Percentiles rank a stretch among this genome's conserved stretches.
phyloP scores from a whole-genome alignment of 2,329 filamentous ascomycete species.

The Cytospora chrysosperma region DNA sequence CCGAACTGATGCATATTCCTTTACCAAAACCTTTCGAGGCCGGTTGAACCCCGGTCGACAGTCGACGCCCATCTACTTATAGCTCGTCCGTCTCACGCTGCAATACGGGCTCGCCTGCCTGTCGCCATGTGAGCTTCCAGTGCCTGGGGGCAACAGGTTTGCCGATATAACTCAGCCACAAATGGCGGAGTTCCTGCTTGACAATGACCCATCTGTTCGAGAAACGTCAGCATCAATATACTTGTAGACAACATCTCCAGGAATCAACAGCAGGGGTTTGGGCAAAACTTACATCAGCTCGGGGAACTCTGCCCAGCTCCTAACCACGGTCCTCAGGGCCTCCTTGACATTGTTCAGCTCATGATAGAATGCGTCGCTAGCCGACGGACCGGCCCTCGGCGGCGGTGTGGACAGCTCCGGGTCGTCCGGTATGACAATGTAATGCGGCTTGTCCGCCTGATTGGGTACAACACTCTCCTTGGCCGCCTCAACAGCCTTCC shows the following conservation, averaged over 20 bases:
- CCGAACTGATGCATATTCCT: conserved; percentile 4
- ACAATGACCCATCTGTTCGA: conserved; percentile 43
- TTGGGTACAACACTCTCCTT: conserved; percentile 33
- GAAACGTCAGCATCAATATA: not conserved
- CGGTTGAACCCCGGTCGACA: not conserved
- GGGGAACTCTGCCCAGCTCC: conserved; percentile 69
- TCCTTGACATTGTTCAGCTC: conserved; percentile 65
- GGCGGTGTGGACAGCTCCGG: conserved; percentile 2
- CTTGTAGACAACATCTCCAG: no score
- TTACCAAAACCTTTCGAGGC: not conserved
- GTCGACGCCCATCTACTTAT: conserved; percentile 27
- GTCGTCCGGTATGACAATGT: conserved; percentile 38
- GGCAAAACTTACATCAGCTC: conserved; percentile 63
- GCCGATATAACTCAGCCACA: conserved; percentile 53
- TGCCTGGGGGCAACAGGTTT: conserved; percentile 49
- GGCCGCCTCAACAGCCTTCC: conserved; percentile 27
- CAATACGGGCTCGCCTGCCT: conserved; percentile 18
- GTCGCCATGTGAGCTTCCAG: conserved; percentile 47
- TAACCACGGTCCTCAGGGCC: conserved; percentile 65
- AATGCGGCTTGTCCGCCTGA: conserved; percentile 45
- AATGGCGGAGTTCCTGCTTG: conserved; percentile 44
- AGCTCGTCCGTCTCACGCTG: conserved; percentile 41
- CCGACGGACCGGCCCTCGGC: conserved; percentile 21
- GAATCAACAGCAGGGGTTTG: not conserved
- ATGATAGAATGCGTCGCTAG: conserved; percentile 56